A percentile compares a stretch with the other conserved stretches of the same genome.
phyloP scores from a whole-genome alignment of 2,329 filamentous ascomycete species.

The Sarocladiaceae sp. region DNA sequence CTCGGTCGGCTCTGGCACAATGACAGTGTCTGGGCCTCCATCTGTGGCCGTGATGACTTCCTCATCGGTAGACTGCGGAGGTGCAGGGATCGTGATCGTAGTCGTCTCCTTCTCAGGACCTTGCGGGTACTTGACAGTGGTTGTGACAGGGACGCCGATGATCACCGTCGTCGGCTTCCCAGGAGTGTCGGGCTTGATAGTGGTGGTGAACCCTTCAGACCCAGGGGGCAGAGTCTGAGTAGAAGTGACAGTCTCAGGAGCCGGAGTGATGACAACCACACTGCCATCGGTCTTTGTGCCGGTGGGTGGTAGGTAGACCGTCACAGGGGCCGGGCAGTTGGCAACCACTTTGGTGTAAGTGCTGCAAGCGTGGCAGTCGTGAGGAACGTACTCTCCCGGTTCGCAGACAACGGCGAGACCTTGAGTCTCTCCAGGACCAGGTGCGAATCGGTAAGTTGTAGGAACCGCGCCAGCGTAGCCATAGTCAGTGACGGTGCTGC shows the following conservation, averaged over 20 bases:
- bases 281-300: not conserved
- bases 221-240: not conserved
- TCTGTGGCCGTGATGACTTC: not conserved
- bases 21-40: constrained; percentile 1
- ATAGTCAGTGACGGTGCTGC: not conserved
- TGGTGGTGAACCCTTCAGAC: not conserved
- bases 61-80: too few relatives aligned
- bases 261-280: not conserved
- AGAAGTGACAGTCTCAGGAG: not conserved
- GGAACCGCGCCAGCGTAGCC: not conserved
- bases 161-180: not conserved
- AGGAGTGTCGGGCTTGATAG: not conserved
- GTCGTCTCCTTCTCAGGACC: not conserved
- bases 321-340: too few relatives aligned
- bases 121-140: not conserved
- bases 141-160: not conserved
- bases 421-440: not conserved
- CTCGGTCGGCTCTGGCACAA: not conserved
- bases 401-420: not conserved
- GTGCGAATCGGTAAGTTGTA: not conserved
- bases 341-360: not conserved
- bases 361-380: not conserved
- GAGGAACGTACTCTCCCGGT: not conserved
- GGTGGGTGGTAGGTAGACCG: not conserved
- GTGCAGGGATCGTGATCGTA: not conserved